Evolutionary conservation across 371 early-diverging fungal genomes (phyloP).

Genomic region (Mortierella sp.): DNA sequence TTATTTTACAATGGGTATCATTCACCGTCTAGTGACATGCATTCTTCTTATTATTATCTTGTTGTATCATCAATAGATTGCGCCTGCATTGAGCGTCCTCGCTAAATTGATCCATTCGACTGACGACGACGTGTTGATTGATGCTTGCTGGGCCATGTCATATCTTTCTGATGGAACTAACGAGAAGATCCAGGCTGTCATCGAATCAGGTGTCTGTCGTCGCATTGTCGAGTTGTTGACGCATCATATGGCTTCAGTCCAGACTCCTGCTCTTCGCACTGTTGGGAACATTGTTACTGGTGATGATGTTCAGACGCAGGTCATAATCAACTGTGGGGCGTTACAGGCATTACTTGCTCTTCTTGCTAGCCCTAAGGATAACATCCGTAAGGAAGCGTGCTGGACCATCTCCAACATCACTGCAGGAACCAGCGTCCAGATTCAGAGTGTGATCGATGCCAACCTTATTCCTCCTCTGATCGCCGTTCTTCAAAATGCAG

Average conservation of each 20-base stretch:
- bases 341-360: constrained; percentile 87
- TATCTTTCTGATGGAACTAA: constrained; percentile 98
- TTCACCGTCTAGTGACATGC: not conserved
- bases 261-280: constrained; percentile 98
- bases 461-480: constrained; percentile 95
- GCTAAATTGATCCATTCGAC: constrained; percentile 89
- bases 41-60: constrained; percentile 5
- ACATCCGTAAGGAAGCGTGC: constrained; percentile 99
- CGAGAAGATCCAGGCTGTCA: constrained; percentile 96
- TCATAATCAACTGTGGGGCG: constrained; percentile 92
- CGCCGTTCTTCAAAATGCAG: constrained; percentile 88
- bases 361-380: constrained; percentile 90
- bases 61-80: constrained; percentile 68
- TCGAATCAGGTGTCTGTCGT: constrained; percentile 94
- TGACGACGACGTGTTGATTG: constrained; percentile 98
- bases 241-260: constrained; percentile 89
- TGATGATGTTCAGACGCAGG: constrained; percentile 97
- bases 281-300: constrained; percentile 99
- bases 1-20: not conserved
- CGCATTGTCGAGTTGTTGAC: constrained; percentile 94
- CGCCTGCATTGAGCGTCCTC: constrained; percentile 89
- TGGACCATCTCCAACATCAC: constrained; percentile 99
- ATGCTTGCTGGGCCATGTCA: constrained; percentile 99
- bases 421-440: constrained; percentile 98
- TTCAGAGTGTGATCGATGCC: constrained; percentile 95